Percentiles rank a stretch among this genome's conserved stretches.
phyloP scores from a whole-genome alignment of 441 rosid genomes.

The Theobroma grandiflorum region DNA sequence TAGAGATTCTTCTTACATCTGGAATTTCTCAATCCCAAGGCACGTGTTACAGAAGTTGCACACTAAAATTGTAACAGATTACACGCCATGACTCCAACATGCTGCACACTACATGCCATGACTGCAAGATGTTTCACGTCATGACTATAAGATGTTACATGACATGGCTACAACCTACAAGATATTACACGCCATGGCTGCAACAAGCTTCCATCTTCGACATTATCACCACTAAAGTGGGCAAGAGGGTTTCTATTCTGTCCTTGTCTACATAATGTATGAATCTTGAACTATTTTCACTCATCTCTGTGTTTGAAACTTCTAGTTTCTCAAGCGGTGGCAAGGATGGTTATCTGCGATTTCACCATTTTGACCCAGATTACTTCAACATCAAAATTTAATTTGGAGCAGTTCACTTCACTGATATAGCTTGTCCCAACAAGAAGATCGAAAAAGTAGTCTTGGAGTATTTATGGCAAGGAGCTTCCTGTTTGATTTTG shows the following conservation, averaged over 20 bases:
- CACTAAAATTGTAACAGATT: too few species aligned
- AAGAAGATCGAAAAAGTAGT: background rate
- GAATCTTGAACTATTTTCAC: background rate
- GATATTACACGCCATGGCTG: too few species aligned
- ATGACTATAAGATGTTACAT: too few species aligned
- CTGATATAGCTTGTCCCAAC: background rate
- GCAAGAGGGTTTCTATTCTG: background rate
- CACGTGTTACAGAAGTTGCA: too few species aligned
- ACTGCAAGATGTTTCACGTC: too few species aligned
- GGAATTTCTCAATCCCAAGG: too few species aligned
- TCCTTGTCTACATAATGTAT: background rate
- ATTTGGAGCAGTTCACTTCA: conserved; percentile 15
- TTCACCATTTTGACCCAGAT: conserved; percentile 90
- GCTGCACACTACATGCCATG: too few species aligned
- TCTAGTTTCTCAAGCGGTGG: conserved; percentile 93
- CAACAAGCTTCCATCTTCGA: too few species aligned
- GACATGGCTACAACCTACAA: too few species aligned
- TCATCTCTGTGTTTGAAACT: background rate
- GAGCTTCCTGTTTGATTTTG: background rate
- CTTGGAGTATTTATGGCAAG: background rate
- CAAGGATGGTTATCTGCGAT: conserved; percentile 91
- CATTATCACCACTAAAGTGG: background rate
- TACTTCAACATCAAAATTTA: conserved; percentile 82
- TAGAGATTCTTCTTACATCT: too few species aligned
- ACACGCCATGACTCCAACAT: too few species aligned